Base-by-base conservation (phyloP, 352 stramenopile species). In the Pythium volutum region DNA sequence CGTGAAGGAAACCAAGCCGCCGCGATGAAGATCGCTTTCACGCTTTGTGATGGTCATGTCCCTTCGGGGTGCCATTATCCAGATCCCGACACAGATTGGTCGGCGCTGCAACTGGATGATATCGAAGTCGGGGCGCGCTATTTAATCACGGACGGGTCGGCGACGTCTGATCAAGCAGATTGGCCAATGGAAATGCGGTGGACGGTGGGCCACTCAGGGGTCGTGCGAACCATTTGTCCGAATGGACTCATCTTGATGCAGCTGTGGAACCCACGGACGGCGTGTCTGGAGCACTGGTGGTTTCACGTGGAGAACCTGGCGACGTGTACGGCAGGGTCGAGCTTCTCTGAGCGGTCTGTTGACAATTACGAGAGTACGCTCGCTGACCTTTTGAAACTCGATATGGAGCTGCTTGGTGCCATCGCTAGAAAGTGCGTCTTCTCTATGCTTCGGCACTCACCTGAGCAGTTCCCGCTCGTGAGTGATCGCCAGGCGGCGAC, bases 21-120 rank as follows among this genome's bases (percentile, higher is more conserved):
- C 23, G 84, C 84, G 23, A 70, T 89, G 57, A 89, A 90, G 67
- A 93, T 93, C 39, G 84, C 84, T 8, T 88, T 83, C 57, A 93
- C 84, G 4, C 50, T 93, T 3, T 93, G 84, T 50, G 84, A 93
- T 56, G 84, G 84, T 0, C 84, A 93, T 39, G 76, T 93, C 0
- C 84, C 84, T 0, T 88, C 84, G 10, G 84, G 84, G 10, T 93
- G 84, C 27, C 76, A 88, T 33, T 93, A 89, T 46, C 84, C 84
- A n/a, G 79, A 93, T 42, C 80, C 78, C 25, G 75, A 89, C 25
- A 90, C 81, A 0, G 84, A 93, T 61, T 93, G 84, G 84, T 77
- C 67, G 15, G 81, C 84, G 22, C 56, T 93, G 4, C 81, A 91
- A 62, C 77, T 89, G 36, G 84, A 93, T 61, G 84, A 93, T 38